These are phyloP conservation scores for Gardenia jasminoides DNA, from an alignment of 257 asterid species.

Conservation along the genomic window DNA sequence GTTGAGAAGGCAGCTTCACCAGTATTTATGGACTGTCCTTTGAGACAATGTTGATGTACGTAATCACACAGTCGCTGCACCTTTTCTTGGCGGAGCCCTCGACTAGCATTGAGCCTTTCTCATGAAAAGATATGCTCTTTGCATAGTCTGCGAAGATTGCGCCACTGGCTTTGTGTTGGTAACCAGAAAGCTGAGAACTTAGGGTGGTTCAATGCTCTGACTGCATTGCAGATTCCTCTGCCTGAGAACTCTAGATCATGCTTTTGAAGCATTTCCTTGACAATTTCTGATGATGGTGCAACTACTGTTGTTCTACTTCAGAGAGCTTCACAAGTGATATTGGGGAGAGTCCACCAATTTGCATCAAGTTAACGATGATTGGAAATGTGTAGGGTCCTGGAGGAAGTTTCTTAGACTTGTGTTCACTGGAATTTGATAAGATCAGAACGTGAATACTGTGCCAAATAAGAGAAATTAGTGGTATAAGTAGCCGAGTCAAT, in stretches of 20 bases:
- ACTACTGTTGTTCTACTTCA: conserved; percentile 16
- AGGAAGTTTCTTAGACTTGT: background rate
- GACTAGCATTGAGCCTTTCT: background rate
- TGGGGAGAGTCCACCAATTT: conserved; percentile 26
- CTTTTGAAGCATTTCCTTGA: conserved; percentile 22
- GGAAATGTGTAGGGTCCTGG: conserved; percentile 23
- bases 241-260: conserved; percentile 19
- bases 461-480: background rate
- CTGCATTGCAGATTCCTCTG: background rate
- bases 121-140: conserved; percentile 26
- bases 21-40: background rate
- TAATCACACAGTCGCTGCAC: conserved; percentile 1
- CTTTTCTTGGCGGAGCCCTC: conserved; percentile 29
- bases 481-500: background rate
- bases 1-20: conserved; percentile 12
- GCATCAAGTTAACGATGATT: conserved; percentile 32
- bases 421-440: background rate
- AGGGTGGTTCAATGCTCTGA: conserved; percentile 7
- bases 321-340: conserved; percentile 33
- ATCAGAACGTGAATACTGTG: background rate
- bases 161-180: conserved; percentile 23
- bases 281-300: conserved; percentile 28
- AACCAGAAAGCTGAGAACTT: conserved; percentile 18
- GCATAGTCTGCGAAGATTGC: conserved; percentile 17
- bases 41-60: conserved; percentile 12